Percentiles rank a stretch among this genome's conserved stretches.
These are phyloP conservation scores for Suillus alpinus DNA, from an alignment of 768 basidiomycete species.

Conservation along the genomic window DNA sequence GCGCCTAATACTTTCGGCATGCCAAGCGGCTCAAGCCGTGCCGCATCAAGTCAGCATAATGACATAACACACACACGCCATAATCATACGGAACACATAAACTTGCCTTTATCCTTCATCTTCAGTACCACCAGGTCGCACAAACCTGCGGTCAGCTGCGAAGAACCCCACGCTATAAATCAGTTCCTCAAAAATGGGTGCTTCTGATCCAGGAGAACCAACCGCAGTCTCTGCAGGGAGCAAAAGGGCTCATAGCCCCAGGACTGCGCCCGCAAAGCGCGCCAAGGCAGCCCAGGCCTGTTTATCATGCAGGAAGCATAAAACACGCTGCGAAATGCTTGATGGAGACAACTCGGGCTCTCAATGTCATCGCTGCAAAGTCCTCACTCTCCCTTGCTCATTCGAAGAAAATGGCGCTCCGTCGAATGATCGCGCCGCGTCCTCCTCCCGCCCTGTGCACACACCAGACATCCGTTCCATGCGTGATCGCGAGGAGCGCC, in stretches of 20 bases:
- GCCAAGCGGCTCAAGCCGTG: neutral
- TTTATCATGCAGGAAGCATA: conserved; percentile 44
- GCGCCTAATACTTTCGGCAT: neutral
- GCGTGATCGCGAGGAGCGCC: conserved; percentile 17
- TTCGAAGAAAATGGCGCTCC: conserved; percentile 32
- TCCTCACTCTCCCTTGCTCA: conserved; percentile 45
- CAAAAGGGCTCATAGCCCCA: conserved; percentile 32
- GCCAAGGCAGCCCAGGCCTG: conserved; percentile 46
- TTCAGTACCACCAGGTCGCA: neutral
- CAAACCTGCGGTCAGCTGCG: neutral
- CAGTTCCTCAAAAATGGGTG: conserved; percentile 8
- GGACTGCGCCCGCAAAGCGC: conserved; percentile 32
- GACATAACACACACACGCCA: neutral
- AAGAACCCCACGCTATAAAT: too few relatives aligned
- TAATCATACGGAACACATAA: neutral
- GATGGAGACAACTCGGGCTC: conserved; percentile 35
- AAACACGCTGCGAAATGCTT: conserved; percentile 50
- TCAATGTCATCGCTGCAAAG: conserved; percentile 50
- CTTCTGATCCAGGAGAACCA: conserved; percentile 18
- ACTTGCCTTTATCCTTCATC: conserved; percentile 1
- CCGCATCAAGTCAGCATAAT: neutral
- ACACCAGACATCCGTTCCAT: conserved; percentile 17
- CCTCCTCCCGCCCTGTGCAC: conserved; percentile 14
- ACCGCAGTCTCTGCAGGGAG: conserved; percentile 13
- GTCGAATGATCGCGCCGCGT: conserved; percentile 10